Percentiles rank a stretch among this genome's conserved stretches.
These are phyloP conservation scores for Paraconiothyrium sp. DNA, from an alignment of 2,329 filamentous ascomycete species.

Conservation along the genomic window DNA sequence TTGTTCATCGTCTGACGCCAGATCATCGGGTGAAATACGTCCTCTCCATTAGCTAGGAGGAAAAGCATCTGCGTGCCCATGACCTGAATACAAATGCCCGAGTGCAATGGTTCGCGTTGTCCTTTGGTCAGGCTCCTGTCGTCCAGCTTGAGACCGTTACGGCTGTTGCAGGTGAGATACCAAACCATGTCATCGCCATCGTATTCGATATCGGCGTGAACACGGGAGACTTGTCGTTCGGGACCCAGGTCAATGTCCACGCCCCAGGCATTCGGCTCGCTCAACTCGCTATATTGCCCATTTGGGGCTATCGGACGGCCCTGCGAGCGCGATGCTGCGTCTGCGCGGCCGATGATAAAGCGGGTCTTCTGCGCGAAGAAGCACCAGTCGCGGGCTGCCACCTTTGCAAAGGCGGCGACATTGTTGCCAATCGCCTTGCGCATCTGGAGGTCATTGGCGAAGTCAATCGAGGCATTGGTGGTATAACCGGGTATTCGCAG, in stretches of 20 bases:
- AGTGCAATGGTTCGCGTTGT: slow-evolving; percentile 72
- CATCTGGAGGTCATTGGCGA: slow-evolving; percentile 61
- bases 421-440: slow-evolving; percentile 54
- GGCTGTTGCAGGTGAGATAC: slow-evolving; percentile 87
- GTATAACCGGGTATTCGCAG: slow-evolving; percentile 56
- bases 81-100: slow-evolving; percentile 91
- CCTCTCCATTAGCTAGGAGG: slow-evolving; percentile 81
- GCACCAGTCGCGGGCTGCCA: slow-evolving; percentile 83
- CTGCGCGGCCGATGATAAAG: slow-evolving; percentile 75
- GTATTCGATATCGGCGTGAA: slow-evolving; percentile 61
- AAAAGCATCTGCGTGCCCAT: slow-evolving; percentile 98
- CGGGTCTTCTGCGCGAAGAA: slow-evolving; percentile 81
- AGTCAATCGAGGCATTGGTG: slow-evolving; percentile 66
- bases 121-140: slow-evolving; percentile 75
- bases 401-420: slow-evolving; percentile 77
- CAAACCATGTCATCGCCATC: slow-evolving; percentile 66
- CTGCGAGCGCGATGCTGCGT: slow-evolving; percentile 41
- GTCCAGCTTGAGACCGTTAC: slow-evolving; percentile 90
- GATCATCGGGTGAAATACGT: slow-evolving; percentile 74
- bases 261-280: slow-evolving; percentile 51
- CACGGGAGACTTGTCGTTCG: slow-evolving; percentile 60
- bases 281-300: slow-evolving; percentile 34
- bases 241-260: slow-evolving; percentile 84
- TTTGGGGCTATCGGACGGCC: slow-evolving; percentile 38
- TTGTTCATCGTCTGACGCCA: slow-evolving; percentile 65